Evolutionary conservation across 2,329 filamentous ascomycete species (phyloP).

Genomic region (Rhynchosporium agropyri): DNA sequence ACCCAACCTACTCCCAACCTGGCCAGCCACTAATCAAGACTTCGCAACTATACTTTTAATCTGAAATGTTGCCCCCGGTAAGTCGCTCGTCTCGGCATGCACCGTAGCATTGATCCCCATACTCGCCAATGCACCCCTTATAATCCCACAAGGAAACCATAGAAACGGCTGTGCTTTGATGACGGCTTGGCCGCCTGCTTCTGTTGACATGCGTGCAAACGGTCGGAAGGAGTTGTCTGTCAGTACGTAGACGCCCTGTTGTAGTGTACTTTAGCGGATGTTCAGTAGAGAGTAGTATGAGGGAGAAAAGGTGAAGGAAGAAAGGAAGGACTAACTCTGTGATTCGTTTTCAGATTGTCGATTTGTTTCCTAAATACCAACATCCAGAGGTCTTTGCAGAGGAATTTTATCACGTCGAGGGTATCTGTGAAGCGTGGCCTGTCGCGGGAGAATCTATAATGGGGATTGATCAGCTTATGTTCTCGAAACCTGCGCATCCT

Average conservation of each 20-base stretch:
- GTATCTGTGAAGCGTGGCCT: slow-evolving; percentile 88
- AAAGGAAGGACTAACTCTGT: slow-evolving; percentile 62
- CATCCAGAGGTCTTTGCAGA: slow-evolving; percentile 98
- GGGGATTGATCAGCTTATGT: not conserved
- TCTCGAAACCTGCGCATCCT: not conserved
- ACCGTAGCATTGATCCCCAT: slow-evolving; percentile 90
- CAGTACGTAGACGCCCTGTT: slow-evolving; percentile 87
- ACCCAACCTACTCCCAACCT: not conserved
- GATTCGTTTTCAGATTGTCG: slow-evolving; percentile 98
- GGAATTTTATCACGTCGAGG: slow-evolving; percentile 94
- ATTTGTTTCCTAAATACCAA: slow-evolving; percentile 95
- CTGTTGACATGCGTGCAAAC: slow-evolving; percentile 85
- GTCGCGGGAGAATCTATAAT: slow-evolving; percentile 73
- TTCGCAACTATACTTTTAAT: slow-evolving; percentile 81
- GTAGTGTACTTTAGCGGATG: not conserved
- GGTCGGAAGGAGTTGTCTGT: slow-evolving; percentile 92
- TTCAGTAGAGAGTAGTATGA: not conserved
- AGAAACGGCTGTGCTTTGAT: slow-evolving; percentile 81
- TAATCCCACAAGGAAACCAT: slow-evolving; percentile 92
- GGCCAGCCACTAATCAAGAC: slow-evolving; percentile 45
- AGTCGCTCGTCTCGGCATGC: slow-evolving; percentile 83
- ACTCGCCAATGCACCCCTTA: slow-evolving; percentile 88
- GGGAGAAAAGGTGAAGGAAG: not conserved
- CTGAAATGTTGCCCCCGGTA: slow-evolving; percentile 91
- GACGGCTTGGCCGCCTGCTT: slow-evolving; percentile 72